Conservation (phyloP, 768 basidiomycete species). For the Boletus rufocinnamomeus region DNA sequence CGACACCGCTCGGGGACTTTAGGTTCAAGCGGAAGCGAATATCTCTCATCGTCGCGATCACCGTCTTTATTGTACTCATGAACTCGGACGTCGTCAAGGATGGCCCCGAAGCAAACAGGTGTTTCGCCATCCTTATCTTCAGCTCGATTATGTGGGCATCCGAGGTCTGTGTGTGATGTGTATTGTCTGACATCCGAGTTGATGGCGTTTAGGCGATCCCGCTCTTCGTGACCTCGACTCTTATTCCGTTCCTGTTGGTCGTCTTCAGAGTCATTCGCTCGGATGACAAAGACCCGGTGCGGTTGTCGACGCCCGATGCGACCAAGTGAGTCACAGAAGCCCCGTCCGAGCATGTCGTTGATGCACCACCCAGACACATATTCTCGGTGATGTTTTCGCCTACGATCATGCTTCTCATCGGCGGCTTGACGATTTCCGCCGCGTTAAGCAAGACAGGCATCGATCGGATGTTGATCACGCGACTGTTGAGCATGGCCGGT, state of each 20-base stretch:
- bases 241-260: constrained; percentile 88
- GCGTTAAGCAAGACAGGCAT: constrained; percentile 95
- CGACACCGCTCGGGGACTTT: constrained; percentile 68
- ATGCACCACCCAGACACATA: constrained; percentile 58
- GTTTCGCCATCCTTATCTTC: constrained; percentile 86
- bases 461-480: constrained; percentile 88
- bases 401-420: constrained; percentile 97
- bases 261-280: constrained; percentile 72
- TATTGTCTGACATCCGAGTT: neutral
- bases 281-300: constrained; percentile 46
- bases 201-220: constrained; percentile 77
- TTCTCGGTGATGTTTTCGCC: constrained; percentile 97
- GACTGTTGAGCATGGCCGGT: constrained; percentile 88
- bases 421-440: constrained; percentile 97
- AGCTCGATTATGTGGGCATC: constrained; percentile 96
- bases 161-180: constrained; percentile 56
- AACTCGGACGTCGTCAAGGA: constrained; percentile 57
- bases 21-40: constrained; percentile 64
- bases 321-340: constrained; percentile 64
- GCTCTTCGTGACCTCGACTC: constrained; percentile 92
- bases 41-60: constrained; percentile 56
- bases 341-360: neutral
- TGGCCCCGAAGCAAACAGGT: constrained; percentile 75
- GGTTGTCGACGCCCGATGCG: constrained; percentile 64
- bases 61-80: constrained; percentile 61